Conservation (phyloP, 768 basidiomycete species). For the Pisolithus albus region DNA sequence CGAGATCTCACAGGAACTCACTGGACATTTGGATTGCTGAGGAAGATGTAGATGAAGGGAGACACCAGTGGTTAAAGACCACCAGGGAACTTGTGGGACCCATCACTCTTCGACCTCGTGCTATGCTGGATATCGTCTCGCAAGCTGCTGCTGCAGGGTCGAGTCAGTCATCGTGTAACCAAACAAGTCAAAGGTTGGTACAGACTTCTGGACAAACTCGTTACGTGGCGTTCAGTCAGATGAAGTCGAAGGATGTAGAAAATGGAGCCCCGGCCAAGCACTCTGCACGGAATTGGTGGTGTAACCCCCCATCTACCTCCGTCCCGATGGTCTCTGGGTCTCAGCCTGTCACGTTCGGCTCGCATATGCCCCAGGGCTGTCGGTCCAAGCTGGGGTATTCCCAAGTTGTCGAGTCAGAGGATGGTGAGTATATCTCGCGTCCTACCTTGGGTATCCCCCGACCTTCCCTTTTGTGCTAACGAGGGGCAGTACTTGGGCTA, state of each 20-base stretch:
- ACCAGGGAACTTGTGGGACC: slow-evolving; percentile 18
- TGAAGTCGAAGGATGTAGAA: background rate
- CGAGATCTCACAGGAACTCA: background rate
- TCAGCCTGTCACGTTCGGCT: background rate
- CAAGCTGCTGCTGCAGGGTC: background rate
- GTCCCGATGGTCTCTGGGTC: background rate
- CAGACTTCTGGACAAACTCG: background rate
- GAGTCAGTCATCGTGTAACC: background rate
- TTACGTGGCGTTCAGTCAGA: background rate
- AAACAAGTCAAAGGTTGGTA: background rate
- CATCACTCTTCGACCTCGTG: background rate
- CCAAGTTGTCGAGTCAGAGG: background rate
- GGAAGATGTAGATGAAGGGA: slow-evolving; percentile 19
- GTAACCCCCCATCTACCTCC: background rate
- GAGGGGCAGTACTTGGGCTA: background rate
- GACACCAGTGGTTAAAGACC: slow-evolving; percentile 12
- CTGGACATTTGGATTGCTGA: slow-evolving; percentile 15
- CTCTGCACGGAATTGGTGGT: background rate
- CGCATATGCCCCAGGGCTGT: background rate
- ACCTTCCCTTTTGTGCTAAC: background rate
- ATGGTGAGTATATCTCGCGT: background rate
- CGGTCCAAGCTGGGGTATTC: background rate
- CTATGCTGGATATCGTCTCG: background rate
- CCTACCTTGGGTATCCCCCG: background rate
- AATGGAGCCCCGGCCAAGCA: background rate